Evolutionary conservation across 202 grass and related monocot genomes (phyloP).

Genomic region (Musa balbisiana): DNA sequence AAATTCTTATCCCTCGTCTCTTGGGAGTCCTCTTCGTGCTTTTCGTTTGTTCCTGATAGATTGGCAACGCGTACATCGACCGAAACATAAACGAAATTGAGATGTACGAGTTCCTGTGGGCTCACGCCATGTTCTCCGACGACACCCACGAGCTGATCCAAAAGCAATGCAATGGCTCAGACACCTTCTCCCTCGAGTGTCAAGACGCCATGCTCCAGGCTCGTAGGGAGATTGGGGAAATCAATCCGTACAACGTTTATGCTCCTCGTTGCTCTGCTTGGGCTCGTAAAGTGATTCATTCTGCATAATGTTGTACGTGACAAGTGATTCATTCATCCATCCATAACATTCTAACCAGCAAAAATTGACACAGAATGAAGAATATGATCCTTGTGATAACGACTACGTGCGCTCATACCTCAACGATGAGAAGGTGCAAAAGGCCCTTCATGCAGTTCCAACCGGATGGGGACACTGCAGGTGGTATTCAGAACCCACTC

Average conservation of each 20-base stretch:
- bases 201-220: background rate
- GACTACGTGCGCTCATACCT: too few relatives aligned
- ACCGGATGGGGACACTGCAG: too few relatives aligned
- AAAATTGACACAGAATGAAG: too few relatives aligned
- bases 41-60: background rate
- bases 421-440: too few relatives aligned
- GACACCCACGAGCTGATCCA: constrained; percentile 17
- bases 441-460: too few relatives aligned
- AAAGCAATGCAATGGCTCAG: constrained; percentile 18
- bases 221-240: background rate
- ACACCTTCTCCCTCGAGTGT: background rate
- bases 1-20: too few relatives aligned
- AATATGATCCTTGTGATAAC: too few relatives aligned
- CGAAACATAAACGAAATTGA: background rate
- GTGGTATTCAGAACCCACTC: too few relatives aligned
- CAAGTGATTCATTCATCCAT: too few relatives aligned
- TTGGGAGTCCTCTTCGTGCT: background rate
- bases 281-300: background rate
- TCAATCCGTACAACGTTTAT: constrained; percentile 18
- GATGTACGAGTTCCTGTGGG: constrained; percentile 15
- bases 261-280: constrained; percentile 25
- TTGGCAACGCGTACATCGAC: constrained; percentile 34
- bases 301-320: background rate
- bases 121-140: constrained; percentile 25
- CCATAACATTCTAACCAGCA: too few relatives aligned